Evolutionary conservation across 2,329 filamentous ascomycete species (phyloP).

Genomic region (Rhytidhysteron rufulum): DNA sequence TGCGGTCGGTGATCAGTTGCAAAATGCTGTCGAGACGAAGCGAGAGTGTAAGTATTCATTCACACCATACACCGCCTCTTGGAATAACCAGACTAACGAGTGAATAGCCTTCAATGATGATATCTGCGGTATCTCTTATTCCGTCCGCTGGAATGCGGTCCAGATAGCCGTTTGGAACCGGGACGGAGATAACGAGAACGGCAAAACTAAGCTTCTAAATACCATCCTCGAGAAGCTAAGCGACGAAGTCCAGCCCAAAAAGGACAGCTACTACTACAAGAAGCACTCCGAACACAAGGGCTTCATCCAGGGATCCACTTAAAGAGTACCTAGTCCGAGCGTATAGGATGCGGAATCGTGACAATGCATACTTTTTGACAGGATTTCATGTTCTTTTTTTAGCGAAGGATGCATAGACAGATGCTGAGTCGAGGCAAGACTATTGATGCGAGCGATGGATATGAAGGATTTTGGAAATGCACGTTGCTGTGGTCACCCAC

Average conservation of each 20-base stretch:
- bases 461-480: no score
- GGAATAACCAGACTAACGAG: constrained; percentile 4
- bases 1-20: constrained; percentile 77
- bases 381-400: no score
- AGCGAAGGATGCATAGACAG: no score
- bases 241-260: constrained; percentile 67
- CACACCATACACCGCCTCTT: not conserved
- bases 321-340: no score
- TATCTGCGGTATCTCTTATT: constrained; percentile 82
- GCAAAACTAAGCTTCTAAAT: constrained; percentile 69
- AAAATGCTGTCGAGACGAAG: constrained; percentile 62
- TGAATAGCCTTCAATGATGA: constrained; percentile 61
- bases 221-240: constrained; percentile 72
- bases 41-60: constrained; percentile 51
- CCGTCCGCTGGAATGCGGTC: constrained; percentile 83
- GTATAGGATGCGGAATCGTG: no score
- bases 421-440: no score
- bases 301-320: constrained; percentile 44
- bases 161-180: constrained; percentile 93
- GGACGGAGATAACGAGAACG: constrained; percentile 73
- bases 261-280: constrained; percentile 73
- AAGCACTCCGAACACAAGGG: constrained; percentile 84
- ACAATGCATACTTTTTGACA: no score
- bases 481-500: no score
- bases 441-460: no score